Base-by-base conservation (phyloP, 2,329 filamentous ascomycete species). In the Beauveria australis region DNA sequence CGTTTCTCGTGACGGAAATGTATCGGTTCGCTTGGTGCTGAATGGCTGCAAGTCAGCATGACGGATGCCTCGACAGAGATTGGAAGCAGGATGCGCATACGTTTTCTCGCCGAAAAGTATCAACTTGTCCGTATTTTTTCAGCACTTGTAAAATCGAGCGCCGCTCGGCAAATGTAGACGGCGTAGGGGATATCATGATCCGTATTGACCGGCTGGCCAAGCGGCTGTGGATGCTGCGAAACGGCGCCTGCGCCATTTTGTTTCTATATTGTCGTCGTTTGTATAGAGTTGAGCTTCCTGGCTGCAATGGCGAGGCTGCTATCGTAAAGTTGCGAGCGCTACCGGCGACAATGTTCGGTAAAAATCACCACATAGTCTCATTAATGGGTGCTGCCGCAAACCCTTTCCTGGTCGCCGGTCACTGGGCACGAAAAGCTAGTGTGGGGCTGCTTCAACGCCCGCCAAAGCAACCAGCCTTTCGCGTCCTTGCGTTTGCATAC, bases 91-190 rank as follows among this genome's bases (percentile, higher is more conserved):
- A 9, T 14, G 33, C n/a, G 33, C 40, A n/a, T 46, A 60, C 58
- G 14, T 60, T 52, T 22, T 60, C 58, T 41, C 58, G 30, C 71
- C 78, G 80, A 69, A 85, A 85, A 41, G 79, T 72, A 46, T 84
- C 79, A 49, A 84, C 75, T 2, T 73, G 70, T 60, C 78, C 79
- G 64, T 79, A 73, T 59, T 75, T 73, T 69, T 82, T 76, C 24
- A 85, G 72, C 30, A 78, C 74, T 48, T 78, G 77, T 40, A 85
- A 71, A 22, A 85, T 74, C 8, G 81, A 81, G 26, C 81, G 79
- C 7, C 82, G 79, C 70, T 85, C 81, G 33, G 76, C 74, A 64
- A 85, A 78, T 52, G 64, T 79, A n/a, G 72, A 66, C 12, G 83
- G 82, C 14, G 76, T 67, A 16, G 82, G 83, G n/a, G 71, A 69